phyloP scores from a whole-genome alignment of 106 monocot genomes.

The Apostasia shenzhenica region DNA sequence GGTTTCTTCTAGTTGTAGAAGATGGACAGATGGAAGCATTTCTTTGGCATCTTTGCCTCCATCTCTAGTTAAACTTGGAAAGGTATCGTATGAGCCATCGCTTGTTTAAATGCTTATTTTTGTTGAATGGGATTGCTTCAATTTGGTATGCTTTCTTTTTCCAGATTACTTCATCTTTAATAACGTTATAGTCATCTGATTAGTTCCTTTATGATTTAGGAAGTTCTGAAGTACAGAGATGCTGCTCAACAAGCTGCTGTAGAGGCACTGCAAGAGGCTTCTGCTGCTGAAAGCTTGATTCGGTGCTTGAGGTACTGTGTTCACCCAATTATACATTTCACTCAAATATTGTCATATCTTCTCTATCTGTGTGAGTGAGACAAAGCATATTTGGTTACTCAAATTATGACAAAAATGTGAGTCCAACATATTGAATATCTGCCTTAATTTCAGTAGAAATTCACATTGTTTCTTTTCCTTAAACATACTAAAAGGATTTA shows the following conservation, averaged over 20 bases:
- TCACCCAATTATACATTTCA: too few relatives aligned
- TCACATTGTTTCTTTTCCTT: too few relatives aligned
- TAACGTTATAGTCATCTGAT: neutral
- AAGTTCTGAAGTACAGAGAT: constrained; percentile 39
- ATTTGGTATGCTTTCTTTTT: neutral
- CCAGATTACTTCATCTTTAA: neutral
- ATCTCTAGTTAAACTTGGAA: constrained; percentile 62
- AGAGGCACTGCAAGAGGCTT: constrained; percentile 60
- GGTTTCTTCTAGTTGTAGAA: constrained; percentile 28
- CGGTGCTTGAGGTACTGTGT: constrained; percentile 42
- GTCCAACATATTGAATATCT: too few relatives aligned
- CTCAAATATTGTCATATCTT: too few relatives aligned
- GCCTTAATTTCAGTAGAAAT: too few relatives aligned
- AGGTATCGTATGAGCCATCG: constrained; percentile 35
- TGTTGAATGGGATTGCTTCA: neutral
- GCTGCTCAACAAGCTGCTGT: constrained; percentile 50
- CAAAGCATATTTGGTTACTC: too few relatives aligned
- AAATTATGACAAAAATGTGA: too few relatives aligned
- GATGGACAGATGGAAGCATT: constrained; percentile 53
- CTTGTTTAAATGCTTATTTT: neutral
- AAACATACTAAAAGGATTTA: too few relatives aligned
- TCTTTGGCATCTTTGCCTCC: constrained; percentile 62
- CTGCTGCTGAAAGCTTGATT: constrained; percentile 54
- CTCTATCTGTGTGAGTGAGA: too few relatives aligned
- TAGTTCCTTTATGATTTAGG: constrained; percentile 16